Evolutionary conservation across 1,284 basidiomycete genomes (phyloP), one percentile per base, ranked within the genome.

Genomic region (Vanrija humicola): DNA sequence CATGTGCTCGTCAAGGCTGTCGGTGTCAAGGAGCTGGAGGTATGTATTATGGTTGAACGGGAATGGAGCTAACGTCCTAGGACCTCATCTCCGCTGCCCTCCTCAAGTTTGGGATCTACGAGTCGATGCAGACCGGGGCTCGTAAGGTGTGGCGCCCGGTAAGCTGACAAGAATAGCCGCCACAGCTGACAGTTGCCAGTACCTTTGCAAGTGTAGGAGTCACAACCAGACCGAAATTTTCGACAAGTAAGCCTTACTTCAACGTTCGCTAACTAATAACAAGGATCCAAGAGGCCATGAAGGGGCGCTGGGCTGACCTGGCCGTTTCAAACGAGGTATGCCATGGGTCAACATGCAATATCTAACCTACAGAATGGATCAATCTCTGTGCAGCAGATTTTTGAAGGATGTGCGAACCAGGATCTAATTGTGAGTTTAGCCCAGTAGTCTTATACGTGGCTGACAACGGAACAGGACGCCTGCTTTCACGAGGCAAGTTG

Each of bases 1-100:
- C 72, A 74, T 47, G 72, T 74, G n/a, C 58, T 74, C 34, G 69
- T 70, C 54, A 72, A 72, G 47, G 72, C 70, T 5, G 58, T 74
- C 21, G 54, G 64, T 3, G 55, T 68, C 28, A 68, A 65, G 50
- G 72, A 74, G 52, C 61, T 74, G 5, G 70, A 74, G 62, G 70
- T 71, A 19, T 53, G 63, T 38, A 19, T 48, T 16, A 25, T 16
- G 10, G 23, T 9, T 23, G 8, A 12, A 10, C 44, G 49, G 34
- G 8, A 12, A 10, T 42, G 49, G 34, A 48, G 16, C 0, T 34
- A 14, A 34, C 34, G 12, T 34, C 3, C 1, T 18, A 70, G 67
- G 61, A 46, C 29, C 63, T 64, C 2, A 68, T 74, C 26, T 53
- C 67, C 15, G 64, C 64, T 15, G 65, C 69, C 38, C 62, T 74